Evolutionary conservation across 257 asterid species (phyloP).

Genomic region (Nicotiana tabacum): DNA sequence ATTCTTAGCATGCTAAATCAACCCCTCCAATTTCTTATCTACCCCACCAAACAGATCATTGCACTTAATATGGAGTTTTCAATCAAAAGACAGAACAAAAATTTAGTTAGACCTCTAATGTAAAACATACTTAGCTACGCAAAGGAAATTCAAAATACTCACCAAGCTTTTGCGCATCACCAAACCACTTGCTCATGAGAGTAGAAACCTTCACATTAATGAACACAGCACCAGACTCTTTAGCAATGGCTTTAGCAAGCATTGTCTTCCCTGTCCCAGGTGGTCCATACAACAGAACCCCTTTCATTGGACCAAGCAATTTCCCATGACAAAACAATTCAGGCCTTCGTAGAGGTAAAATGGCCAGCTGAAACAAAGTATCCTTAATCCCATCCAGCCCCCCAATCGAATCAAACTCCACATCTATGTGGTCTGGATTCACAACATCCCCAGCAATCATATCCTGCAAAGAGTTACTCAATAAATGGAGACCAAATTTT

Average conservation of each 20-base stretch:
- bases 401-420: conserved; percentile 76
- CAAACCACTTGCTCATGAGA: conserved; percentile 97
- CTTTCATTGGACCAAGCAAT: conserved; percentile 95
- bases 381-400: conserved; percentile 80
- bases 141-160: conserved; percentile 6
- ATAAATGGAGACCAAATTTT: background rate
- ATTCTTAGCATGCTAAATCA: background rate
- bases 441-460: conserved; percentile 90
- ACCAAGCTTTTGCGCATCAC: conserved; percentile 97
- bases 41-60: background rate
- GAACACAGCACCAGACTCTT: conserved; percentile 90
- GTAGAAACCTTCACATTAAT: conserved; percentile 80
- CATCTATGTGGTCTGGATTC: conserved; percentile 78
- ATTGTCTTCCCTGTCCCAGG: conserved; percentile 99
- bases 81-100: background rate
- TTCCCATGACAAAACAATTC: conserved; percentile 78
- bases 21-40: background rate
- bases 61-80: background rate
- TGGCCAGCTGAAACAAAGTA: conserved; percentile 70
- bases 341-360: conserved; percentile 81
- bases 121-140: background rate
- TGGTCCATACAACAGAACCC: conserved; percentile 90
- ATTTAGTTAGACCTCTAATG: background rate
- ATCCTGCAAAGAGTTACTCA: conserved; percentile 39
- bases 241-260: conserved; percentile 99